Percentiles rank a stretch among this genome's conserved stretches.
Conservation (phyloP, 2,329 filamentous ascomycete species). For the Scortechinia acanthostroma region DNA sequence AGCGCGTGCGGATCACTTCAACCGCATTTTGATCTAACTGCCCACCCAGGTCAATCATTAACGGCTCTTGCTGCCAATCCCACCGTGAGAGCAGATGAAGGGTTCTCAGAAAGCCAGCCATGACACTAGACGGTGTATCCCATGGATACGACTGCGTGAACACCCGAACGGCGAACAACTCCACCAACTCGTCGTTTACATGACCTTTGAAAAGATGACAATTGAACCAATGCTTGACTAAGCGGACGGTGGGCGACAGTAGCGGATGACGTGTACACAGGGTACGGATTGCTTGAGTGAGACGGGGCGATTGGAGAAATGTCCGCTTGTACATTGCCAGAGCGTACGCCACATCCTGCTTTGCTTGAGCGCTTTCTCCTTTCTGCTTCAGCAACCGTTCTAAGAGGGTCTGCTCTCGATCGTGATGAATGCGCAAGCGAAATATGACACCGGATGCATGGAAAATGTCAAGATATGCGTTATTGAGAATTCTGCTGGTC, state of each 20-base stretch:
- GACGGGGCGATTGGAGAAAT: constrained; percentile 67
- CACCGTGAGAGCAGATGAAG: constrained; percentile 75
- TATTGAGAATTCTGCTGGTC: constrained; percentile 62
- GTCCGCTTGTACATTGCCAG: constrained; percentile 66
- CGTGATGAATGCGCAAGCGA: constrained; percentile 80
- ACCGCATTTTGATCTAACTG: constrained; percentile 56
- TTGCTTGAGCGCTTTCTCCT: constrained; percentile 51
- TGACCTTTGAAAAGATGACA: constrained; percentile 74
- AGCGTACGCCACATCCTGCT: constrained; percentile 63
- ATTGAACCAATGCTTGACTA: constrained; percentile 85
- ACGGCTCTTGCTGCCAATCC: constrained; percentile 82
- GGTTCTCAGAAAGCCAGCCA: constrained; percentile 75
- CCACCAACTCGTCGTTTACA: constrained; percentile 73
- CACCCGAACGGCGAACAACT: constrained; percentile 70
- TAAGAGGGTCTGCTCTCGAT: constrained; percentile 75
- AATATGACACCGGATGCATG: constrained; percentile 70
- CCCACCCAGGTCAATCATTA: constrained; percentile 71
- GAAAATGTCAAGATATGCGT: constrained; percentile 74
- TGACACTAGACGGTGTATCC: constrained; percentile 67
- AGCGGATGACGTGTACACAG: constrained; percentile 74
- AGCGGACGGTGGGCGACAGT: constrained; percentile 73
- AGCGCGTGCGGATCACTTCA: constrained; percentile 57
- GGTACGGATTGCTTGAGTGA: constrained; percentile 75
- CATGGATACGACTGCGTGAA: constrained; percentile 82
- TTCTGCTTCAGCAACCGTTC: constrained; percentile 75